Conservation (phyloP, 805 yeast genomes). For the Torulaspora franciscae region DNA sequence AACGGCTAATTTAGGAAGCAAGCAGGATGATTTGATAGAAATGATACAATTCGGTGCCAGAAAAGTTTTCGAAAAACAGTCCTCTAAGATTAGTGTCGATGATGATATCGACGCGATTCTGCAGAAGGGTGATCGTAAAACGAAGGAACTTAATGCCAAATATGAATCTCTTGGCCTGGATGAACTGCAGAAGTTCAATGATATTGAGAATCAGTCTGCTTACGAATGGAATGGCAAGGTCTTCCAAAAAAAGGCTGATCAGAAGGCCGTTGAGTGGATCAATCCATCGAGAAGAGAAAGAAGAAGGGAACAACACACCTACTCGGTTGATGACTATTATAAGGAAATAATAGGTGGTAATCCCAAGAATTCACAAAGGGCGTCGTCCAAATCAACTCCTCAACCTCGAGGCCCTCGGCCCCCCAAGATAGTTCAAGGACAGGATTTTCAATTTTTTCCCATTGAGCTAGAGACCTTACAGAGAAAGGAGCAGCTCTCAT, state of each 20-base stretch:
- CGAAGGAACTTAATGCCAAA: constrained; percentile 71
- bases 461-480: constrained; percentile 48
- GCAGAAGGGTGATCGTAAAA: constrained; percentile 74
- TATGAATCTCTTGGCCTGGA: constrained; percentile 85
- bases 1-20: constrained; percentile 38
- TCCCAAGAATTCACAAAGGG: constrained; percentile 21
- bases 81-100: constrained; percentile 33
- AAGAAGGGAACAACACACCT: constrained; percentile 73
- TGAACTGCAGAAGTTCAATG: constrained; percentile 84
- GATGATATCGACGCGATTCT: constrained; percentile 83
- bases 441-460: constrained; percentile 73
- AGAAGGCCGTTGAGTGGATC: constrained; percentile 52
- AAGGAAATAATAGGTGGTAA: constrained; percentile 52
- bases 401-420: constrained; percentile 47
- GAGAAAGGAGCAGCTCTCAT: constrained; percentile 61
- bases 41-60: constrained; percentile 98
- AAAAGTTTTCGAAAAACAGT: constrained; percentile 62
- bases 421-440: constrained; percentile 59
- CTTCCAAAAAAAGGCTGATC: constrained; percentile 39
- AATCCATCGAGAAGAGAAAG: constrained; percentile 57
- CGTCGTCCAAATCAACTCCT: constrained; percentile 35
- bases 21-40: constrained; percentile 79
- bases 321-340: constrained; percentile 70
- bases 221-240: constrained; percentile 96
- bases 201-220: constrained; percentile 68